A percentile compares a stretch with the other conserved stretches of the same genome.
phyloP scores from a whole-genome alignment of 2,329 filamentous ascomycete genomes.

The Beauveria medogensis region DNA sequence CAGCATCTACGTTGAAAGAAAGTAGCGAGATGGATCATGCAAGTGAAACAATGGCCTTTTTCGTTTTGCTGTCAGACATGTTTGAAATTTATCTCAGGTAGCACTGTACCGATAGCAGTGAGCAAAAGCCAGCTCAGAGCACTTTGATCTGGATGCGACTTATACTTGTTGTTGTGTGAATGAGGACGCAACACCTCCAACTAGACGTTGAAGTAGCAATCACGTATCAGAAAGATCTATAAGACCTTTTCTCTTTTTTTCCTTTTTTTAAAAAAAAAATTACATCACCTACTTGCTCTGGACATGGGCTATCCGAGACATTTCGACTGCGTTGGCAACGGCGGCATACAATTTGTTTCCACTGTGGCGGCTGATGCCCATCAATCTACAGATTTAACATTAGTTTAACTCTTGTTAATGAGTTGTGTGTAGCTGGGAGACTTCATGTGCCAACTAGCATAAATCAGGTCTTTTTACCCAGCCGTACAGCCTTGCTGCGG shows the following conservation, averaged over 20 bases:
- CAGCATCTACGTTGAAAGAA: neutral
- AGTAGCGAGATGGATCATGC: neutral
- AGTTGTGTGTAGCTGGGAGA: neutral
- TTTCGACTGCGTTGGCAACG: too few relatives aligned
- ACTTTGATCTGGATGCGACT: neutral
- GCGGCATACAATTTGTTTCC: too few relatives aligned
- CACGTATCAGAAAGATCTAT: too few relatives aligned
- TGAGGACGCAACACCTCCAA: too few relatives aligned
- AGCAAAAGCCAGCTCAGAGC: neutral
- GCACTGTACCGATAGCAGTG: neutral
- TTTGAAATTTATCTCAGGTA: neutral
- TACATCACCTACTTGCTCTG: too few relatives aligned
- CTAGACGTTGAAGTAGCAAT: too few relatives aligned
- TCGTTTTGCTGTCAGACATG: neutral
- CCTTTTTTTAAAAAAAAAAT: too few relatives aligned
- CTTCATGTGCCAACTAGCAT: neutral
- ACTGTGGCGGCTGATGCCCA: too few relatives aligned
- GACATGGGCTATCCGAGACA: too few relatives aligned
- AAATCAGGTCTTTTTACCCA: neutral
- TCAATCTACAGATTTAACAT: neutral
- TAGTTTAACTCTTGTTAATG: neutral
- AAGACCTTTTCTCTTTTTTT: too few relatives aligned
- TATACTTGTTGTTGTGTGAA: neutral
- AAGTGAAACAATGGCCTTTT: neutral
- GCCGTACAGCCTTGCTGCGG: neutral